These are phyloP conservation scores for Leccinum subfulvum DNA, from an alignment of 1,284 basidiomycete genomes.

Conservation along the genomic window DNA sequence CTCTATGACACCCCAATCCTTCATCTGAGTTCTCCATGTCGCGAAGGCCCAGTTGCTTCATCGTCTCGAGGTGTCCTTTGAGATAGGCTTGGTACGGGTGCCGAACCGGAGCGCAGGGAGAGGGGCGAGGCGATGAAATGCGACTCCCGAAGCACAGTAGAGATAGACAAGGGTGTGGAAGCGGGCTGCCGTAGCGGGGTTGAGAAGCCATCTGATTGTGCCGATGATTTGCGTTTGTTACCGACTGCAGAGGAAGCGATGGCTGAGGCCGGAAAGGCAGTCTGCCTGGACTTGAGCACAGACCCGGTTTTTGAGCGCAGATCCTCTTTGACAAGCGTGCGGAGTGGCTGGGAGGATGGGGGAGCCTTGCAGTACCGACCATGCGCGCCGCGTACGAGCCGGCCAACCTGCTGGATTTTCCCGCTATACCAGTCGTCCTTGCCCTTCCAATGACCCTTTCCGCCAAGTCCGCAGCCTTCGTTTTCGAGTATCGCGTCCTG, in stretches of 20 bases:
- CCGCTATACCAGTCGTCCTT: slow-evolving; percentile 64
- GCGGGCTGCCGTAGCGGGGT: slow-evolving; percentile 46
- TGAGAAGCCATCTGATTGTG: slow-evolving; percentile 32
- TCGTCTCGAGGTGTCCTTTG: slow-evolving; percentile 59
- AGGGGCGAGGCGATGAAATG: slow-evolving; percentile 65
- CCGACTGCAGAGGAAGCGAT: slow-evolving; percentile 41
- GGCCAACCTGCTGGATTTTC: slow-evolving; percentile 56
- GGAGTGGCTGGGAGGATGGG: slow-evolving; percentile 44
- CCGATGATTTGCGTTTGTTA: slow-evolving; percentile 61
- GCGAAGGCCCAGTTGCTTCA: slow-evolving; percentile 61
- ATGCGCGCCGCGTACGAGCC: slow-evolving; percentile 34
- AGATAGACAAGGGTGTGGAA: slow-evolving; percentile 49
- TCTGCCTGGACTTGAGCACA: slow-evolving; percentile 33
- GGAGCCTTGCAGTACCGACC: slow-evolving; percentile 30
- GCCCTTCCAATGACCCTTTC: slow-evolving; percentile 52
- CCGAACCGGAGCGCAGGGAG: slow-evolving; percentile 59
- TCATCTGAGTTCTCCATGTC: slow-evolving; percentile 49
- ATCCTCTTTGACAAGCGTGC: slow-evolving; percentile 54
- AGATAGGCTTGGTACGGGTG: slow-evolving; percentile 53
- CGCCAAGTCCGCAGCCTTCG: slow-evolving; percentile 54
- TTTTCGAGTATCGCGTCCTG: slow-evolving; percentile 58
- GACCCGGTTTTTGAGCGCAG: slow-evolving; percentile 34
- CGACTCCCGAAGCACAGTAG: slow-evolving; percentile 36
- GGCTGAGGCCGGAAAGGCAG: slow-evolving; percentile 16
- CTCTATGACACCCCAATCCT: slow-evolving; percentile 39